These are phyloP conservation scores for Auriscalpium vulgare DNA, from an alignment of 768 basidiomycete genomes.

Conservation along the genomic window DNA sequence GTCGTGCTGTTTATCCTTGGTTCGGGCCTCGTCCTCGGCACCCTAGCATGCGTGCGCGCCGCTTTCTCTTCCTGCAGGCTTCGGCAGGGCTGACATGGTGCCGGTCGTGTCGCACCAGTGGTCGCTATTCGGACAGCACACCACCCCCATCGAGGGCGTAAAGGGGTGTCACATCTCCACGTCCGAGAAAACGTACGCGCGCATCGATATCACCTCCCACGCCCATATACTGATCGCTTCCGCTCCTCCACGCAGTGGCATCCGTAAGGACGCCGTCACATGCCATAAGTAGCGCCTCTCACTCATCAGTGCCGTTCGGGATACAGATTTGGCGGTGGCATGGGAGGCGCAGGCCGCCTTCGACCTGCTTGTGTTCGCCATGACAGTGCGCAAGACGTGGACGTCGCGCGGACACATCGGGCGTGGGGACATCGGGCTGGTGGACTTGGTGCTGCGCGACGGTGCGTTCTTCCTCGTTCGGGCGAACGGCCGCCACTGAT, in stretches of 20 bases:
- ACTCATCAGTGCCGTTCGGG: not conserved
- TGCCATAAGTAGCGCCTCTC: not conserved
- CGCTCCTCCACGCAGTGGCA: conserved; percentile 9
- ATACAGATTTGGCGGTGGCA: conserved; percentile 24
- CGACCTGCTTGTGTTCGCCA: conserved; percentile 37
- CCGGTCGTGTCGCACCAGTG: conserved; percentile 26
- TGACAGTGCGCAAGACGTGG: conserved; percentile 42
- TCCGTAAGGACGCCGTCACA: conserved; percentile 11
- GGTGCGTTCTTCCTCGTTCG: conserved; percentile 27
- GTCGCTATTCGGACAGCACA: conserved; percentile 31
- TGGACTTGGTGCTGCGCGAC: conserved; percentile 39
- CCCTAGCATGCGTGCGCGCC: conserved; percentile 29
- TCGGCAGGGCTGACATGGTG: not conserved
- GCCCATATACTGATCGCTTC: not conserved
- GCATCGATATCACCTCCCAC: not conserved
- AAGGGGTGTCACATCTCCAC: conserved; percentile 17
- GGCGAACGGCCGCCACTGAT: not conserved
- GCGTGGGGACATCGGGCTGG: conserved; percentile 26
- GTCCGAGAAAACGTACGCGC: conserved; percentile 17
- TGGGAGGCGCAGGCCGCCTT: conserved; percentile 48
- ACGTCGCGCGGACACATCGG: conserved; percentile 21
- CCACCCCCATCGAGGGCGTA: not conserved
- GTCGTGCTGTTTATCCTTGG: conserved; percentile 30
- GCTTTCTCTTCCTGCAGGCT: not conserved
- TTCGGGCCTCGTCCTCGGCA: conserved; percentile 23